A percentile compares a stretch with the other conserved stretches of the same genome.
Evolutionary conservation across 108 stramenopile species (phyloP).

Genomic region (Schizochytrium sp.): DNA sequence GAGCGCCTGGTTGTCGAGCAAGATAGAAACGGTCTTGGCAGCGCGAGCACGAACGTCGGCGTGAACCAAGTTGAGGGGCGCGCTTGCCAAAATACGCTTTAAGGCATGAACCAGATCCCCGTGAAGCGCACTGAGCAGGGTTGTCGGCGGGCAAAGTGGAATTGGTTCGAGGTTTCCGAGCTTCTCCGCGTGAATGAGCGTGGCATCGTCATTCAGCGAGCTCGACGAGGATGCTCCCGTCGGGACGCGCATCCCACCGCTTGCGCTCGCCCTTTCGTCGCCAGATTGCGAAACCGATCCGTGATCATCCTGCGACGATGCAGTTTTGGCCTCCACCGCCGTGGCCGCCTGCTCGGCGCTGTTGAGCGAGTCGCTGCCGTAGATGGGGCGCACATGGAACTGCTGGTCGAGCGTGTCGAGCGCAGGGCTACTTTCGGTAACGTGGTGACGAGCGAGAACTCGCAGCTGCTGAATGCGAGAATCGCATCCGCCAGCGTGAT

Average conservation of each 20-base stretch:
- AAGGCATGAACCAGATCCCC: not conserved
- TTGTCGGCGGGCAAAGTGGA: not conserved
- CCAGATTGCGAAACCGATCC: no score
- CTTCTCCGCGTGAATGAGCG: not conserved
- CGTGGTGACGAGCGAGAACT: not conserved
- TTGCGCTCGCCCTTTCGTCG: no score
- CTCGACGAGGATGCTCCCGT: no score
- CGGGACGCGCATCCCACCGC: no score
- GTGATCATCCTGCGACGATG: no score
- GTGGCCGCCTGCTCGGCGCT: no score
- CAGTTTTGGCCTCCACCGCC: no score
- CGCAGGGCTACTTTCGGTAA: not conserved
- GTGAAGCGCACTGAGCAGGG: not conserved
- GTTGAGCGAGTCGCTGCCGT: not conserved
- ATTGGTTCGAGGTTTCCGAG: not conserved
- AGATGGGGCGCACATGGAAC: not conserved
- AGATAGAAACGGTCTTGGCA: not conserved
- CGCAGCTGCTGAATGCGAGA: not conserved
- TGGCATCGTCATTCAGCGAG: not conserved
- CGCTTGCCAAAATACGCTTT: not conserved
- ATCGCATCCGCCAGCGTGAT: conserved; percentile 13
- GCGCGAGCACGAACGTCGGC: not conserved
- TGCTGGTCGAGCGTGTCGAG: not conserved
- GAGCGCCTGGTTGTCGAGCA: not conserved
- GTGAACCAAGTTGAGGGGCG: not conserved